Percentiles rank a stretch among this genome's conserved stretches.
Conservation (phyloP, 768 basidiomycete species). For the Pilatotrama ljubarskyi region DNA sequence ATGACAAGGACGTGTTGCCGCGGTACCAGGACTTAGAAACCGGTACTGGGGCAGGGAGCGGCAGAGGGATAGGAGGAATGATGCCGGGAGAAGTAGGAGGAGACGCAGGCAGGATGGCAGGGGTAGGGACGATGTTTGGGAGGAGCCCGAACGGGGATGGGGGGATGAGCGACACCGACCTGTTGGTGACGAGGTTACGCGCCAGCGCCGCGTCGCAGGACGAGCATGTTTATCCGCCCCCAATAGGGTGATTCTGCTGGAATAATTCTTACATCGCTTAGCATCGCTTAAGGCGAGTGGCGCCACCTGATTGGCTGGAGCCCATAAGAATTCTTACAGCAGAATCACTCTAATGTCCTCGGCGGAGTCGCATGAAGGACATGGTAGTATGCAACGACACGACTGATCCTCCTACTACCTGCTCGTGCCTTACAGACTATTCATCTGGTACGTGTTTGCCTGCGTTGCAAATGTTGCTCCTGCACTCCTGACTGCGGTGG, state of each 20-base stretch:
- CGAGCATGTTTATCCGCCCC: conserved; percentile 2
- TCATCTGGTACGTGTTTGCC: background rate
- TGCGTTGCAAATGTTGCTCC: background rate
- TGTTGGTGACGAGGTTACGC: background rate
- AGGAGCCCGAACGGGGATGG: conserved; percentile 6
- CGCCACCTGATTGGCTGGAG: too few relatives aligned
- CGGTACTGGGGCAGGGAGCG: background rate
- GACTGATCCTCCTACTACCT: too few relatives aligned
- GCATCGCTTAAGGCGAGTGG: too few relatives aligned
- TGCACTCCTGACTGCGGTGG: too few relatives aligned
- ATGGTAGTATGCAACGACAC: background rate
- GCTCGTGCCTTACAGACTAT: background rate
- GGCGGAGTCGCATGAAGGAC: conserved; percentile 2
- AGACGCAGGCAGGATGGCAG: conserved; percentile 3
- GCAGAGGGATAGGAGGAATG: background rate
- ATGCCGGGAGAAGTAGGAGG: background rate
- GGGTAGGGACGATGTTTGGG: background rate
- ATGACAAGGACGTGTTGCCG: conserved; percentile 22
- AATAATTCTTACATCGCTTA: too few relatives aligned
- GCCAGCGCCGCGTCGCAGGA: conserved; percentile 3
- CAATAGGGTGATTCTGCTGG: too few relatives aligned
- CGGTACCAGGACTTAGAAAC: conserved; percentile 16
- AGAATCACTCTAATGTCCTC: too few relatives aligned
- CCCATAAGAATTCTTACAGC: too few relatives aligned
- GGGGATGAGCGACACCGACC: conserved; percentile 13